Evolutionary conservation across 202 grass and related monocot genomes (phyloP), one percentile per base, ranked within the genome.

Genomic region (Panicum hallii): DNA sequence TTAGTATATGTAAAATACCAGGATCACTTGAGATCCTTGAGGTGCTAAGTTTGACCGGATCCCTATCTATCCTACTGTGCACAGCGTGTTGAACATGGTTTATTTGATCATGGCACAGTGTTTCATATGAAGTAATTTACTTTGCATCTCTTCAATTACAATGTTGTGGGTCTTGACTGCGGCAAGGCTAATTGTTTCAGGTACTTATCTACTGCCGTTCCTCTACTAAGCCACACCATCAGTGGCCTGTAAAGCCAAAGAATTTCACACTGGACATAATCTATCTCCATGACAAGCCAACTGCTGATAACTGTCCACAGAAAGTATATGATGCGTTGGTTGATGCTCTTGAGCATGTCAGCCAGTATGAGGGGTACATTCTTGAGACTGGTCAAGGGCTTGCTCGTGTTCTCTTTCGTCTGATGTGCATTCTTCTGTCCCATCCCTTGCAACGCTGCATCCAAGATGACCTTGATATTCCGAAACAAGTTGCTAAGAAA

Each of bases 201-300:
- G 86, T 99, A 70, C 90, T 99, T 53, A 91, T 99, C 55, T 99
- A 99, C 86, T 99, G 91, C 76, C 88, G 96, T 38, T 99, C 96
- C 65, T 99, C 96, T 30, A 90, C 82, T 19, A 89, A 74, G 42
- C 96, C 96, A 0, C 86, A 90, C 4, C 93, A 99, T 82, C 87
- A 87, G 32, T 99, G 93, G 96, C 96, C 96, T 0, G 53, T 93
- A 11, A 94, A 61, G 66, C 88, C 75, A 72, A 99, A 99, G 85
- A 84, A 89, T 45, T 99, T 95, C 86, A 95, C 93, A 45, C 89
- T 99, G 90, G 96, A 99, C 61, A 78, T 90, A 34, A 34, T 99
- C 11, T 99, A 99, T 78, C 91, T 99, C 49, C 96, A 99, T 30
- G 90, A 99, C 88, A 99, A 96, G 74, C 93, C 96, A 45, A 85